Base-by-base conservation (phyloP, 805 yeast genomes). In the Candida caryicola region DNA sequence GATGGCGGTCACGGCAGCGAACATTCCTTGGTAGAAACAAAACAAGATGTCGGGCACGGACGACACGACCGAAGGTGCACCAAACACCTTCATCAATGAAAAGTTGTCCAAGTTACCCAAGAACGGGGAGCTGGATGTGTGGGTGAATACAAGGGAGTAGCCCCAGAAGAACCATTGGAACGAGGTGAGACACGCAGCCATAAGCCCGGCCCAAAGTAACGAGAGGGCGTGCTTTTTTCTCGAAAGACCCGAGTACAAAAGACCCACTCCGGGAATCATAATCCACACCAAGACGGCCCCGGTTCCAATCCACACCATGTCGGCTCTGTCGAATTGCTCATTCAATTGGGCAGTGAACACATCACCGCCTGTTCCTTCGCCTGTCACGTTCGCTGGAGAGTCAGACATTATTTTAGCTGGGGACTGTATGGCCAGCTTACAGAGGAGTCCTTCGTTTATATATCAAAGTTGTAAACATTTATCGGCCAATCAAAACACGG, bases 111-210 rank as follows among this genome's bases (percentile, higher is more conserved):
- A 70, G 44, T 87, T 77, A 40, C 99, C 99, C 49, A 88, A 71
- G 64, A 89, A 85, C 14, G 69, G 73, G 10, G 86, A 75, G 28
- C 63, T 60, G 33, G 79, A 76, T 41, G 73, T 66, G 57, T 82
- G 86, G 17, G 91, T 74, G 60, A 91, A 91, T 14, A 88, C 82
- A 41, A 93, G 74, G 10, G 97, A 86, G 65, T 85, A 91, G 46
- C 98, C 99, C 96, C 97, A 89, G 71, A 89, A 90, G 66, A 89
- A 93, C 98, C 99, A 91, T 63, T 93, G 96, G 77, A 93, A 88
- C 1, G 85, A 66, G 5, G 89, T 80, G 23, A 91, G 69, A 50
- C 93, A 81, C 15, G 80, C 81, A 15, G 95, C 88, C 85, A 88
- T 89, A 58, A 93, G 68, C 5, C 96, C 82, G 17, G 96, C 93